phyloP scores from a whole-genome alignment of 345 rosid genomes.

The Camelina neglecta region DNA sequence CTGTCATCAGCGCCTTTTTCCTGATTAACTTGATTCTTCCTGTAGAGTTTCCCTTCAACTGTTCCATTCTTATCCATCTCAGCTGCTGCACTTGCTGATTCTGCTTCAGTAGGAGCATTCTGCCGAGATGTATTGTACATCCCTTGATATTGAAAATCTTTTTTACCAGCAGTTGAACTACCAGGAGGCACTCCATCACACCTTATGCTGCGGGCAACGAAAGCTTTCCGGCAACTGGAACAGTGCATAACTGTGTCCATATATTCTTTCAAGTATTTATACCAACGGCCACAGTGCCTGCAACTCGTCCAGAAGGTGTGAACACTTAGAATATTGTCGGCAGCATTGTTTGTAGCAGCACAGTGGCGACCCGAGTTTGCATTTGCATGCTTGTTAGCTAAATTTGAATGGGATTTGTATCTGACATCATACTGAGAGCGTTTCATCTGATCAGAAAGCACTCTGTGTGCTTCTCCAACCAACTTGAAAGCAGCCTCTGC shows the following conservation, averaged over 20 bases:
- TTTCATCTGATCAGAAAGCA: constrained; percentile 57
- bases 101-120: constrained; percentile 41
- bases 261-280: constrained; percentile 48
- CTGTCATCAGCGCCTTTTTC: constrained; percentile 39
- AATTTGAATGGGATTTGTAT: constrained; percentile 41
- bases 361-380: constrained; percentile 51
- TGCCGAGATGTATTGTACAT: constrained; percentile 43
- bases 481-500: constrained; percentile 95
- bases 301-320: constrained; percentile 74
- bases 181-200: constrained; percentile 44
- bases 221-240: constrained; percentile 54
- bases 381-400: constrained; percentile 40
- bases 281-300: constrained; percentile 54
- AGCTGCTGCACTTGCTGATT: constrained; percentile 32
- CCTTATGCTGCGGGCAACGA: constrained; percentile 54
- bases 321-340: constrained; percentile 48
- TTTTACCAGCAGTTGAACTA: constrained; percentile 41
- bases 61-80: constrained; percentile 30
- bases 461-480: constrained; percentile 81
- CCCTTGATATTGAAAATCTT: constrained; percentile 47
- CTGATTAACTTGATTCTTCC: constrained; percentile 23
- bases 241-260: constrained; percentile 55
- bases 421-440: constrained; percentile 66
- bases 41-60: constrained; percentile 18
- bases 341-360: constrained; percentile 31